phyloP scores from a whole-genome alignment of 176 grass and related monocot species.

The Urochloa ruziziensis region DNA sequence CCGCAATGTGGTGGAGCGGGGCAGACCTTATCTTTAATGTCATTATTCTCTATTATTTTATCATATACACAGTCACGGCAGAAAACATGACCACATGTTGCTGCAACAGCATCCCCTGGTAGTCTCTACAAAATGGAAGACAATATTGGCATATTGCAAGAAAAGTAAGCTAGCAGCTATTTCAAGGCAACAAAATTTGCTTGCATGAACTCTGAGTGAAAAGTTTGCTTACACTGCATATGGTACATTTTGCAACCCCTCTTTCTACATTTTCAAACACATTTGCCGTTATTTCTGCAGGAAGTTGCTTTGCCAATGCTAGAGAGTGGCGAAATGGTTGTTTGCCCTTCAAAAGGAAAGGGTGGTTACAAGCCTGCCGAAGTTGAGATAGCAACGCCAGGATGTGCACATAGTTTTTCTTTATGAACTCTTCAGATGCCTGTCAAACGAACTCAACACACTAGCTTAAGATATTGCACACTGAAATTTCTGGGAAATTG shows the following conservation, averaged over 20 bases:
- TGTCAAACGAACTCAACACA: constrained; percentile 27
- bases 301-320: constrained; percentile 68
- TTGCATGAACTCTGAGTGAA: neutral
- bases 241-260: constrained; percentile 51
- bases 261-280: constrained; percentile 59
- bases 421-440: constrained; percentile 35
- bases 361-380: constrained; percentile 89
- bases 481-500: neutral
- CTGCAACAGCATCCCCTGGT: constrained; percentile 63
- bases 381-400: constrained; percentile 76
- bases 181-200: neutral
- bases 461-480: neutral
- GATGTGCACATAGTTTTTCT: constrained; percentile 85
- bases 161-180: neutral
- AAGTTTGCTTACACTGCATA: constrained; percentile 66
- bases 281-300: constrained; percentile 50
- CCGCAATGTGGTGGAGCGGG: constrained; percentile 41
- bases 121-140: constrained; percentile 46
- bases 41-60: neutral
- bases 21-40: constrained; percentile 42
- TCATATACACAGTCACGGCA: constrained; percentile 67
- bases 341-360: constrained; percentile 63
- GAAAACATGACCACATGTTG: constrained; percentile 84
- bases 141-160: neutral
- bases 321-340: constrained; percentile 43